Percentiles rank a stretch among this genome's conserved stretches.
Conservation (phyloP, 2,329 filamentous ascomycete species). For the Teratosphaeria epicoccoides region DNA sequence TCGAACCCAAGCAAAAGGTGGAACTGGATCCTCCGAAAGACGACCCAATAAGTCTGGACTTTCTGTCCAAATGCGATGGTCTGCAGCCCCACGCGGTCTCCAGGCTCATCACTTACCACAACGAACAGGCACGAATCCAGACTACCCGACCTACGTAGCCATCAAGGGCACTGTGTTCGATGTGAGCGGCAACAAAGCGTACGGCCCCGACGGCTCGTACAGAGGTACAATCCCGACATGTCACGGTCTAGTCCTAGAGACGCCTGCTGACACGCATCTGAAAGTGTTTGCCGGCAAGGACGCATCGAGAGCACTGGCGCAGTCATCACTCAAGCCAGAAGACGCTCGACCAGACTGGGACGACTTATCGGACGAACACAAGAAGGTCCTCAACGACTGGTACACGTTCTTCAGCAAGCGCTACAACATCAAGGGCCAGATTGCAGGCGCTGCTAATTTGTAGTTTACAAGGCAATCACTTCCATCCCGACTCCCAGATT, state of each 20-base stretch:
- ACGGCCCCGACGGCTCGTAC: slow-evolving; percentile 73
- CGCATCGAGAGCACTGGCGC: slow-evolving; percentile 79
- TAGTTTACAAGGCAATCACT: slow-evolving; percentile 1
- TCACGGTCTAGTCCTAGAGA: background rate
- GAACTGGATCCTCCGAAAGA: slow-evolving; percentile 74
- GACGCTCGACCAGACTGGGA: slow-evolving; percentile 77
- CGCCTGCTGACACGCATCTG: background rate
- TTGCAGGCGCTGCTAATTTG: slow-evolving; percentile 25
- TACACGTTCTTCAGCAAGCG: slow-evolving; percentile 92
- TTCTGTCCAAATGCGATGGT: slow-evolving; percentile 78
- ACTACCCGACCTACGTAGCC: slow-evolving; percentile 48
- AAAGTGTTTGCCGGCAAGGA: slow-evolving; percentile 96
- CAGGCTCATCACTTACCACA: background rate
- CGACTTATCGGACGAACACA: slow-evolving; percentile 73
- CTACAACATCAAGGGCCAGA: slow-evolving; percentile 73
- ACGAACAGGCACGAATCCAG: slow-evolving; percentile 50
- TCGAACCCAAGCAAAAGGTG: slow-evolving; percentile 69
- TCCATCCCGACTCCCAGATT: background rate
- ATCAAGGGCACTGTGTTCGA: slow-evolving; percentile 86
- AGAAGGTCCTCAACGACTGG: slow-evolving; percentile 81
- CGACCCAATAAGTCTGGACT: slow-evolving; percentile 70
- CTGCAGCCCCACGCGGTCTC: slow-evolving; percentile 25
- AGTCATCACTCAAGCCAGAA: slow-evolving; percentile 74
- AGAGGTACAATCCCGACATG: slow-evolving; percentile 46
- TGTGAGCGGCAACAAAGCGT: slow-evolving; percentile 79